Evolutionary conservation across 768 basidiomycete species (phyloP).

Genomic region (Clitopilus hobsonii): DNA sequence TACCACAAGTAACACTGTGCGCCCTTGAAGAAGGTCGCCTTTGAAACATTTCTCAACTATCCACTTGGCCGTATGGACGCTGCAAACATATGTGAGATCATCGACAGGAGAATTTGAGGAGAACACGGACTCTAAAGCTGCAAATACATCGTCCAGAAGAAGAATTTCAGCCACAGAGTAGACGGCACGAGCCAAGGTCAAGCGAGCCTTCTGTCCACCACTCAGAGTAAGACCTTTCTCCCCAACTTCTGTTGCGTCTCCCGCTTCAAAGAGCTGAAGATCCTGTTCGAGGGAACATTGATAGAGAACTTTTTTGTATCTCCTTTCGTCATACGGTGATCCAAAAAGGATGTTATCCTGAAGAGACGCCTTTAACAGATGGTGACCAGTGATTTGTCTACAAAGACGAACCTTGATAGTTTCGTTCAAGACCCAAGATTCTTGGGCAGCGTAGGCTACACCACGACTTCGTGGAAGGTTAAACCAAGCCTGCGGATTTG

Average conservation of each 20-base stretch:
- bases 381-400: background rate
- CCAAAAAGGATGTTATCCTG: slow-evolving; percentile 18
- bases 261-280: slow-evolving; percentile 62
- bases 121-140: slow-evolving; percentile 46
- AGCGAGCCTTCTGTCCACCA: slow-evolving; percentile 49
- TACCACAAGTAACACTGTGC: slow-evolving; percentile 82
- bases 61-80: slow-evolving; percentile 75
- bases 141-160: slow-evolving; percentile 69
- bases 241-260: slow-evolving; percentile 67
- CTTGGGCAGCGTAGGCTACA: slow-evolving; percentile 78
- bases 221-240: slow-evolving; percentile 63
- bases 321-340: background rate
- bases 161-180: slow-evolving; percentile 53
- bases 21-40: slow-evolving; percentile 71
- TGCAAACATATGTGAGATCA: slow-evolving; percentile 1
- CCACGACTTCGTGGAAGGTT: slow-evolving; percentile 65
- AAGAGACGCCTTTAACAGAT: background rate
- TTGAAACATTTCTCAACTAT: slow-evolving; percentile 75
- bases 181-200: slow-evolving; percentile 41
- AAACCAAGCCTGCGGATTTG: slow-evolving; percentile 53
- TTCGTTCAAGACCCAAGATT: slow-evolving; percentile 82
- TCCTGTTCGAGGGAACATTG: slow-evolving; percentile 76
- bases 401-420: slow-evolving; percentile 50
- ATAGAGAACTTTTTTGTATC: slow-evolving; percentile 68
- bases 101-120: background rate